A percentile compares a stretch with the other conserved stretches of the same genome.
These are phyloP conservation scores for Talaromyces liani DNA, from an alignment of 495 filamentous ascomycete genomes.

Conservation along the genomic window DNA sequence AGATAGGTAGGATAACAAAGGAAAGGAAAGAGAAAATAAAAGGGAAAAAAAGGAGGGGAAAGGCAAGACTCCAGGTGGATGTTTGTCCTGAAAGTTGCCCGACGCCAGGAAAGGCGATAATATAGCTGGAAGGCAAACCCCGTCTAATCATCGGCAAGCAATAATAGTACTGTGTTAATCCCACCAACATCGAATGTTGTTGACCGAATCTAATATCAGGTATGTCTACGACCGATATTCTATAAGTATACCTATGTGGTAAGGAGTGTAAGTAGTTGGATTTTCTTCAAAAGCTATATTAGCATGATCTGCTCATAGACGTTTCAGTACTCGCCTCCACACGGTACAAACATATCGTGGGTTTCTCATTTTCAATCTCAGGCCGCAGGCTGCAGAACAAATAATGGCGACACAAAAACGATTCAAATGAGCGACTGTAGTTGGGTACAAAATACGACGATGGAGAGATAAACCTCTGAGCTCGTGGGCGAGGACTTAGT, in stretches of 20 bases:
- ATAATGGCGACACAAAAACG: not conserved
- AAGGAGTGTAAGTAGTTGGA: not conserved
- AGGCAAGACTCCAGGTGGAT: not conserved
- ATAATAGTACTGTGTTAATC: too few species aligned
- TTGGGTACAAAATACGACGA: not conserved
- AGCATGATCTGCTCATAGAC: not conserved
- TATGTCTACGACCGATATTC: not conserved
- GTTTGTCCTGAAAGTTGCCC: not conserved
- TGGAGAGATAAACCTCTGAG: not conserved
- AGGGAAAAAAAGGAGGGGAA: not conserved
- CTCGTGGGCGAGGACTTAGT: constrained; percentile 17
- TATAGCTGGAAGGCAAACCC: not conserved
- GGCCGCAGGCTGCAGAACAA: not conserved
- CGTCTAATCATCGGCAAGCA: too few species aligned
- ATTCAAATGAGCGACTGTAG: constrained; percentile 1
- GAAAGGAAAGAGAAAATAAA: not conserved
- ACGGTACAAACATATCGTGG: not conserved
- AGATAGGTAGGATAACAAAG: not conserved
- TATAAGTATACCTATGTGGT: not conserved
- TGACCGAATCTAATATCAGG: not conserved
- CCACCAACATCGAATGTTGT: not conserved
- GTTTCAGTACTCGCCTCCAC: not conserved
- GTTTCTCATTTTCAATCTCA: not conserved
- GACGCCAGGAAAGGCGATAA: not conserved
- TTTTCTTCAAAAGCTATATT: not conserved